Evolutionary conservation across 192 early-diverging fungal species (phyloP), one percentile per base, ranked within the genome.

Genomic region (Phycomyces blakesleeanus): DNA sequence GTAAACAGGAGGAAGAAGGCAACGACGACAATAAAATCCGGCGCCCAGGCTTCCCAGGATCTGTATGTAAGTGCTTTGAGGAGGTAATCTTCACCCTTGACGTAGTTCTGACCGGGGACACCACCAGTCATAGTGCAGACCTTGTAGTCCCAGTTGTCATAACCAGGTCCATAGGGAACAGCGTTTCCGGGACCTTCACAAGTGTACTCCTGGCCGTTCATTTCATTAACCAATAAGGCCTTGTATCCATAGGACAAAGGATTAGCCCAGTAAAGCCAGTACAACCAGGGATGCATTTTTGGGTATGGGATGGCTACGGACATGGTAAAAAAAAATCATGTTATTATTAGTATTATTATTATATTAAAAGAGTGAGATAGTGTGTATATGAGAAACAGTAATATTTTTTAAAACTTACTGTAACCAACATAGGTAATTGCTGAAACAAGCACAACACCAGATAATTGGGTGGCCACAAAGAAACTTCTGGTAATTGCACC

Each of bases 71-170:
- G 85, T 38, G 76, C 71, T 0, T 71, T 75, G 4, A 69, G 59
- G 42, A 90, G 69, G 67, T 89, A 90, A 51, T 85, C 77, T 16
- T 81, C 76, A 29, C 87, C 88, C 5, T 63, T 66, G 42, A 92
- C 87, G 67, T 71, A 74, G 51, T 61, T 54, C 39, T 75, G 53
- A 34, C 85, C 84, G 7, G 85, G 79, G 5, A 57, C 34, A 38
- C 83, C 76, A 34, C 90, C 90, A 29, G 71, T 76, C 73, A 88
- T 75, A 5, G 86, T 88, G 74, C 90, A 92, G 25, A 69, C 71
- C 29, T 81, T 77, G 39, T 75, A 71, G 42, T 59, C 50, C 55
- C 73, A 25, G 20, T 78, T 67, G 37, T 63, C 76, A 51, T 81
- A 78, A 67, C 61, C 72, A 78, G 63, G 57, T n/a, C 71, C 71